Conservation (phyloP, 108 stramenopile species). For the Cyclostephanos invisitatus region DNA sequence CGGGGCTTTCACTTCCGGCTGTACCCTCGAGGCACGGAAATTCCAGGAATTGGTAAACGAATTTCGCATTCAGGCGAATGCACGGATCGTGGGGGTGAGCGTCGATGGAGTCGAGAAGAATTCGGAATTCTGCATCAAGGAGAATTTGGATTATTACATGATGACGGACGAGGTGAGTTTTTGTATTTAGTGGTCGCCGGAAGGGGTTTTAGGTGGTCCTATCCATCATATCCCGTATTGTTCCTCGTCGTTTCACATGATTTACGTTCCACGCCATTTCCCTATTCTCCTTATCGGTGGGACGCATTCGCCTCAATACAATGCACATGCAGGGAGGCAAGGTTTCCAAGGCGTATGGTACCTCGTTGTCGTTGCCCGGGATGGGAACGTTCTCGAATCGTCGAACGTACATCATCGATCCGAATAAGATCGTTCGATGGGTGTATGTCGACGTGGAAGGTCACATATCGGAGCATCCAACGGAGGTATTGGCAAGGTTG, state of each 20-base stretch:
- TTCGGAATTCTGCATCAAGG: slow-evolving; percentile 69
- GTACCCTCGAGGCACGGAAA: slow-evolving; percentile 78
- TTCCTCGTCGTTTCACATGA: not conserved
- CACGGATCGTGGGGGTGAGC: slow-evolving; percentile 81
- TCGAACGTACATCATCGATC: slow-evolving; percentile 87
- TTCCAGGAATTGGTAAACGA: slow-evolving; percentile 64
- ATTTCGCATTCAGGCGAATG: slow-evolving; percentile 51
- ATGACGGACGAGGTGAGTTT: slow-evolving; percentile 53
- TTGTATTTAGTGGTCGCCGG: too few relatives aligned
- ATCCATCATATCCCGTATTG: not conserved
- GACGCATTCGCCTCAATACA: too few relatives aligned
- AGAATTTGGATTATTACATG: slow-evolving; percentile 78
- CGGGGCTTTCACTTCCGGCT: slow-evolving; percentile 81
- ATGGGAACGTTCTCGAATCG: slow-evolving; percentile 84
- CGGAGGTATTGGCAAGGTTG: slow-evolving; percentile 76
- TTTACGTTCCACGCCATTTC: too few relatives aligned
- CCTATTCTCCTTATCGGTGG: too few relatives aligned
- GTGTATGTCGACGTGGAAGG: slow-evolving; percentile 82
- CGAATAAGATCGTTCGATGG: slow-evolving; percentile 70
- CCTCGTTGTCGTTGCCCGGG: slow-evolving; percentile 66
- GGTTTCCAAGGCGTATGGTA: slow-evolving; percentile 63
- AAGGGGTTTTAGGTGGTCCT: too few relatives aligned
- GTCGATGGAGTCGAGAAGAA: slow-evolving; percentile 85
- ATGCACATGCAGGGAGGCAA: slow-evolving; percentile 41
- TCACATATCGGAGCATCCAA: slow-evolving; percentile 63